A percentile compares a stretch with the other conserved stretches of the same genome.
Conservation (phyloP, 202 grass and related monocot genomes). For the Thinopyrum obtusiflorum region DNA sequence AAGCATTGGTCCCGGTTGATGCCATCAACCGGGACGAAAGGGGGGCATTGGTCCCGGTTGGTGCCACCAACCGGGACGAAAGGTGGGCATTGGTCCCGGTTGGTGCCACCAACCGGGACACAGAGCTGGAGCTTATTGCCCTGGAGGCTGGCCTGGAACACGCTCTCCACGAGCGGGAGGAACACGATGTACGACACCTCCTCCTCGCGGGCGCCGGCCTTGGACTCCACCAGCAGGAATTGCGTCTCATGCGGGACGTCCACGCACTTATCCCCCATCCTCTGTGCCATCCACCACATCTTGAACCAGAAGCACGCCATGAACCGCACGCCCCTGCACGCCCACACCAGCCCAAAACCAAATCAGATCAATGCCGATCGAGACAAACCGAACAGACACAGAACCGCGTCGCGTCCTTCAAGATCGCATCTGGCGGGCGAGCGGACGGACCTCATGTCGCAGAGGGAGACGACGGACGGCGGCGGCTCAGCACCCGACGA, state of each 20-base stretch:
- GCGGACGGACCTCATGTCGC: slow-evolving; percentile 46
- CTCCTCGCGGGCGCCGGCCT: background rate
- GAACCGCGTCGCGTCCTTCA: background rate
- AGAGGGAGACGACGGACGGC: slow-evolving; percentile 70
- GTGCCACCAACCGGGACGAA: too few species aligned
- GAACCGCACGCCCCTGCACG: slow-evolving; percentile 62
- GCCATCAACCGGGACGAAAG: too few species aligned
- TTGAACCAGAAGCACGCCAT: slow-evolving; percentile 91
- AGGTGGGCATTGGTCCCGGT: too few species aligned
- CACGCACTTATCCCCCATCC: slow-evolving; percentile 64
- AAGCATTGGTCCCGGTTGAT: too few species aligned
- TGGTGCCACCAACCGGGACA: background rate
- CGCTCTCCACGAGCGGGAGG: slow-evolving; percentile 76
- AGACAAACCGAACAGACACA: background rate
- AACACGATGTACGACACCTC: slow-evolving; percentile 54
- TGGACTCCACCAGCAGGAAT: slow-evolving; percentile 88
- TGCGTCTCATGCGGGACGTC: slow-evolving; percentile 93
- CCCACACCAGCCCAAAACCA: background rate
- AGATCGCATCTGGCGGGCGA: background rate
- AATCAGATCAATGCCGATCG: background rate
- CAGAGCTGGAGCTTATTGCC: slow-evolving; percentile 75
- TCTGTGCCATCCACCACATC: slow-evolving; percentile 97
- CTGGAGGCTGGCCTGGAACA: slow-evolving; percentile 81
- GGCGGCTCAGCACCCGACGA: too few species aligned
- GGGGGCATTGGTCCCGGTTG: too few species aligned